phyloP scores from a whole-genome alignment of 129 eudicot genomes.

The Flaveria ramosissima region DNA sequence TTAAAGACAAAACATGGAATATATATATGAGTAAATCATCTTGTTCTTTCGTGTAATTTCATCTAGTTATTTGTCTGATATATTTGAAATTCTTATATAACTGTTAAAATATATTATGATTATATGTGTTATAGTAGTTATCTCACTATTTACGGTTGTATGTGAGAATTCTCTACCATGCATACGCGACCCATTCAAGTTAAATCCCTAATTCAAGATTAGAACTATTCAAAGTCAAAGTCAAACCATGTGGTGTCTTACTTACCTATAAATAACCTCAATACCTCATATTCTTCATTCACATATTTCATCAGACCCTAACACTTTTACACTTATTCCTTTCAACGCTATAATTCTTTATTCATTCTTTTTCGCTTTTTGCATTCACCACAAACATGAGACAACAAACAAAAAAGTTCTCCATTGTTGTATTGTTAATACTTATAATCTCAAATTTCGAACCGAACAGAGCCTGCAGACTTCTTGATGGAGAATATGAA shows the following conservation, averaged over 20 bases:
- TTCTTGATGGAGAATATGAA: slow-evolving; percentile 35
- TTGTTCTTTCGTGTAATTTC: too few relatives aligned
- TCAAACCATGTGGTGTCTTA: slow-evolving; percentile 6
- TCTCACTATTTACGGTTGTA: too few relatives aligned
- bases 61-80: too few relatives aligned
- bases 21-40: too few relatives aligned
- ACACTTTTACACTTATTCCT: neutral
- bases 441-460: slow-evolving; percentile 10
- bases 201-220: neutral
- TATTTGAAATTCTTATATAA: too few relatives aligned
- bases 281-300: neutral
- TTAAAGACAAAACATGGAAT: too few relatives aligned
- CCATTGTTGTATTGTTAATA: slow-evolving; percentile 6
- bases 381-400: slow-evolving; percentile 26
- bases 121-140: too few relatives aligned
- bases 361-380: neutral
- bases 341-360: neutral
- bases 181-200: slow-evolving; percentile 15
- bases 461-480: slow-evolving; percentile 27
- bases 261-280: slow-evolving; percentile 21
- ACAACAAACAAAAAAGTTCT: neutral
- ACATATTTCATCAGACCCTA: slow-evolving; percentile 15
- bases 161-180: neutral
- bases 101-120: too few relatives aligned
- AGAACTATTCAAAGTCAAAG: slow-evolving; percentile 25